Conservation (phyloP, 2,329 filamentous ascomycete species). For the Aspergillus bombycis region DNA sequence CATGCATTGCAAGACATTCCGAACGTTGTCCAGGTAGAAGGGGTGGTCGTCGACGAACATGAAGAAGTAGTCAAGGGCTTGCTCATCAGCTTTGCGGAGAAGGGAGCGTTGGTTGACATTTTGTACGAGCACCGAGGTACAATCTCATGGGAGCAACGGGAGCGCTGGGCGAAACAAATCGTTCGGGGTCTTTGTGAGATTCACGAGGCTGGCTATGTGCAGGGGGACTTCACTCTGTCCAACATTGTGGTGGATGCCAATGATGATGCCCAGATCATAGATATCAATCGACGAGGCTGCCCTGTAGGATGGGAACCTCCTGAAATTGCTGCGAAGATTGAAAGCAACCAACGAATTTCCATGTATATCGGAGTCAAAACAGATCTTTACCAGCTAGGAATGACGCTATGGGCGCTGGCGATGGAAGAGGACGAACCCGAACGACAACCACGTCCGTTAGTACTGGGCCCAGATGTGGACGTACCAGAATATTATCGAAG, state of each 20-base stretch:
- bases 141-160: slow-evolving; percentile 71
- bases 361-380: slow-evolving; percentile 99
- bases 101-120: slow-evolving; percentile 86
- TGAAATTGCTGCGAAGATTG: slow-evolving; percentile 81
- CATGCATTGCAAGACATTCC: slow-evolving; percentile 71
- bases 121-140: slow-evolving; percentile 75
- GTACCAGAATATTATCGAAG: slow-evolving; percentile 79
- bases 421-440: slow-evolving; percentile 90
- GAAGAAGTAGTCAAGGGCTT: slow-evolving; percentile 79
- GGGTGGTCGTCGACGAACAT: slow-evolving; percentile 80
- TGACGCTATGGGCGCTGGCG: slow-evolving; percentile 93
- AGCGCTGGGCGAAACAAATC: slow-evolving; percentile 90
- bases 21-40: slow-evolving; percentile 83
- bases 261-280: slow-evolving; percentile 92
- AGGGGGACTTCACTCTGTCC: slow-evolving; percentile 94
- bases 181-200: slow-evolving; percentile 87
- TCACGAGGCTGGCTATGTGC: slow-evolving; percentile 93
- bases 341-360: slow-evolving; percentile 84
- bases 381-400: slow-evolving; percentile 92
- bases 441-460: slow-evolving; percentile 70
- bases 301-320: slow-evolving; percentile 97
- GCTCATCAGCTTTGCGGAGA: slow-evolving; percentile 82
- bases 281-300: slow-evolving; percentile 96
- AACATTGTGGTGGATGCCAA: slow-evolving; percentile 91
- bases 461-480: slow-evolving; percentile 54